Conservation (phyloP, 495 filamentous ascomycete genomes). For the Penicilliopsis zonata region DNA sequence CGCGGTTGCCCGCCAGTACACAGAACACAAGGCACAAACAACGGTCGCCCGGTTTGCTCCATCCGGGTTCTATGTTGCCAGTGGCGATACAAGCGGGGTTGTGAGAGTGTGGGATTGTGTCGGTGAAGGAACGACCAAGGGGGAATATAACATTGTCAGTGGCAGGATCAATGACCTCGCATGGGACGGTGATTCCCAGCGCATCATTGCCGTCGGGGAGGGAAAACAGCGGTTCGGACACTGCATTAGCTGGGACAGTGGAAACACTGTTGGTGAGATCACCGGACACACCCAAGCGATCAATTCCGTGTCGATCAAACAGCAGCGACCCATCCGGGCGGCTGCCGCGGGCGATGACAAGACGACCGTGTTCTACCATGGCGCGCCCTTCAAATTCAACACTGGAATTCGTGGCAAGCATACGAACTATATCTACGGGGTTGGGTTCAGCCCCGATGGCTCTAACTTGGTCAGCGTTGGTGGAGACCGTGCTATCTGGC, state of each 20-base stretch:
- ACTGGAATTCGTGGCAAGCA: conserved; percentile 65
- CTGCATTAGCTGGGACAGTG: conserved; percentile 89
- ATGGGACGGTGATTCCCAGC: conserved; percentile 95
- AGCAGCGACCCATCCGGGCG: conserved; percentile 78
- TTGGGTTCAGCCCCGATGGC: conserved; percentile 86
- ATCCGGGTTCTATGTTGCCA: conserved; percentile 91
- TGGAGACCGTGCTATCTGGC: conserved; percentile 75
- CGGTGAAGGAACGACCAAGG: conserved; percentile 46
- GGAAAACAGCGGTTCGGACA: conserved; percentile 90
- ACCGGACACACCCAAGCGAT: conserved; percentile 80
- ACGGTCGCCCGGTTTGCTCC: conserved; percentile 93
- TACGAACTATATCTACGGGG: conserved; percentile 76
- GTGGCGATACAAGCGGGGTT: conserved; percentile 71
- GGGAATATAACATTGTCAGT: conserved; percentile 89
- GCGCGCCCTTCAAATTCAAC: conserved; percentile 89
- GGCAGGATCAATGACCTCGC: conserved; percentile 92
- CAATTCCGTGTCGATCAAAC: conserved; percentile 82
- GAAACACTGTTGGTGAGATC: conserved; percentile 91
- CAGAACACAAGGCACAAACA: conserved; percentile 71
- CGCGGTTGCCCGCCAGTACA: conserved; percentile 72
- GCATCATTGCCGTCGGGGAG: conserved; percentile 90
- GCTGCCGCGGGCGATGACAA: conserved; percentile 86
- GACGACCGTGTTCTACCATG: conserved; percentile 82
- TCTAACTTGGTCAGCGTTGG: conserved; percentile 75
- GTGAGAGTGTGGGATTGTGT: conserved; percentile 81